Percentiles rank a stretch among this genome's conserved stretches.
Conservation (phyloP, 2,329 filamentous ascomycete species). For the Blastomyces gilchristii region DNA sequence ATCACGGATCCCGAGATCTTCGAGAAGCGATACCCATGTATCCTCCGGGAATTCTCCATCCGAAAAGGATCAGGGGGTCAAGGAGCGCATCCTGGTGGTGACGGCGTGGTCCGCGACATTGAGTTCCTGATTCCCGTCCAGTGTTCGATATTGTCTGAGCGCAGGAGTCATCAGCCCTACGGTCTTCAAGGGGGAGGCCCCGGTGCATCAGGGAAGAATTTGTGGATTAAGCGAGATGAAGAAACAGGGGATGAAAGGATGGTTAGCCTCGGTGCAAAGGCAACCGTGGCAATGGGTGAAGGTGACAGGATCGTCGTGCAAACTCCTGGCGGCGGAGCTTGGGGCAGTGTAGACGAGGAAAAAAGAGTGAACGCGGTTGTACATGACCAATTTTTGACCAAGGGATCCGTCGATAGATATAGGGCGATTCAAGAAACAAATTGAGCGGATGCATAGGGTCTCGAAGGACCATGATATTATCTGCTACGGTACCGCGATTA, state of each 20-base stretch:
- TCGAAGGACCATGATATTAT: neutral
- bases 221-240: conserved; percentile 70
- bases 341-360: conserved; percentile 7
- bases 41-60: conserved; percentile 62
- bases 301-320: conserved; percentile 53
- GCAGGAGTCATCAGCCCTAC: conserved; percentile 67
- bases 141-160: conserved; percentile 67
- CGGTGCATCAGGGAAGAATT: conserved; percentile 66
- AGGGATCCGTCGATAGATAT: conserved; percentile 9
- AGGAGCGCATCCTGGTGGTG: conserved; percentile 60
- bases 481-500: neutral
- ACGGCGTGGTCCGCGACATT: conserved; percentile 71
- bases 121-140: conserved; percentile 75
- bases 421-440: conserved; percentile 7
- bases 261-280: conserved; percentile 54
- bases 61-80: conserved; percentile 54
- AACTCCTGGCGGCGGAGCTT: conserved; percentile 43
- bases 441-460: neutral
- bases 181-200: conserved; percentile 75
- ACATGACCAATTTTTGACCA: conserved; percentile 5
- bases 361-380: neutral
- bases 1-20: conserved; percentile 79
- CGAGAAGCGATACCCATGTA: conserved; percentile 66
- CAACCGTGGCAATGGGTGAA: conserved; percentile 49
- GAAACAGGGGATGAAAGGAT: conserved; percentile 43